Evolutionary conservation across 2,329 filamentous ascomycete genomes (phyloP).

Genomic region (Verticillium klebahnii): DNA sequence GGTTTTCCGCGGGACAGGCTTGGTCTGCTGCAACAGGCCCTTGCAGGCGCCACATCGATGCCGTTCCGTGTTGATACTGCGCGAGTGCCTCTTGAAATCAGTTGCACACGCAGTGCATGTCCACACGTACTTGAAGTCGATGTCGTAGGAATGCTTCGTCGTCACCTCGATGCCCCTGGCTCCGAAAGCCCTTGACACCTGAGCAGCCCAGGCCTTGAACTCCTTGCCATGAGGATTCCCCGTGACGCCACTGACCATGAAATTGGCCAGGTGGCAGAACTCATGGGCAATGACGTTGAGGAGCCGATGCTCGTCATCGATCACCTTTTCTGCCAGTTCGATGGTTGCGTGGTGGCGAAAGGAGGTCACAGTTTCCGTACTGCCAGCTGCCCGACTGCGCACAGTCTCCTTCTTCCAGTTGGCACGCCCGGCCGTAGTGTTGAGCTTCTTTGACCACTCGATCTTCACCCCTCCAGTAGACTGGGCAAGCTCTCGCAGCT

Average conservation of each 20-base stretch:
- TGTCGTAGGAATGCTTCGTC: constrained; percentile 84
- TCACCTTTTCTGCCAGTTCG: constrained; percentile 84
- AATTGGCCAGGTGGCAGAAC: constrained; percentile 91
- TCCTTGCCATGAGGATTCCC: constrained; percentile 77
- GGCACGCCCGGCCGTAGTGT: constrained; percentile 72
- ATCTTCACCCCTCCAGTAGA: constrained; percentile 67
- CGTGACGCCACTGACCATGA: constrained; percentile 74
- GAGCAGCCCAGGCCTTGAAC: constrained; percentile 71
- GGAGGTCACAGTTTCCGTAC: constrained; percentile 15
- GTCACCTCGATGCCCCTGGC: constrained; percentile 70
- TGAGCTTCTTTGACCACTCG: constrained; percentile 73
- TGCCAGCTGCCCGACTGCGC: constrained; percentile 23
- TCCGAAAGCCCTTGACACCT: constrained; percentile 52
- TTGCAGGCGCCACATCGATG: constrained; percentile 78
- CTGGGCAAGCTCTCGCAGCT: constrained; percentile 52
- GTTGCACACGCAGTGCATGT: constrained; percentile 63
- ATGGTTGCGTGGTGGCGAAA: constrained; percentile 65
- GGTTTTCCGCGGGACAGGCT: constrained; percentile 62
- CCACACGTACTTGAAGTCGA: constrained; percentile 93
- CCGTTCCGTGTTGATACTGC: constrained; percentile 69
- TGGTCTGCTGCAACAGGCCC: constrained; percentile 66
- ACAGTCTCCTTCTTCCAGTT: constrained; percentile 63
- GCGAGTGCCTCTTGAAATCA: constrained; percentile 79
- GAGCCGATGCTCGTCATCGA: constrained; percentile 70
- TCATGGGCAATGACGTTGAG: constrained; percentile 94